Percentiles rank a stretch among this genome's conserved stretches.
phyloP scores from a whole-genome alignment of 106 monocot genomes.

The Phalaenopsis aphrodite region DNA sequence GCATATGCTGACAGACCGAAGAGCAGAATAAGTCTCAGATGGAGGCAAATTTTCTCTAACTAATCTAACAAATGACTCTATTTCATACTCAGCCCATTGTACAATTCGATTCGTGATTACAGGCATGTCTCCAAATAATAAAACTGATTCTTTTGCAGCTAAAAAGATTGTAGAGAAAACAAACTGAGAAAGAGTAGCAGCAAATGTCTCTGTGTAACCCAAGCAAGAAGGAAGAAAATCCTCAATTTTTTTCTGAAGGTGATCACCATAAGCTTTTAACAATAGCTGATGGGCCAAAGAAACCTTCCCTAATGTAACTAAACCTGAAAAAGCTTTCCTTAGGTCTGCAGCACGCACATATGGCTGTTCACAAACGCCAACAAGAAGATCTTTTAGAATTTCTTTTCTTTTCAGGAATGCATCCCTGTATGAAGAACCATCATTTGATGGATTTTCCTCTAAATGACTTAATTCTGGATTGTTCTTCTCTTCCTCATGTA shows the following conservation, averaged over 20 bases:
- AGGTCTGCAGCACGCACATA: slow-evolving; percentile 48
- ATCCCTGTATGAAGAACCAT: slow-evolving; percentile 43
- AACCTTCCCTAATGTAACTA: slow-evolving; percentile 72
- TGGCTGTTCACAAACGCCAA: slow-evolving; percentile 56
- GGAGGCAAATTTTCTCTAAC: slow-evolving; percentile 77
- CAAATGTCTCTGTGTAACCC: slow-evolving; percentile 68
- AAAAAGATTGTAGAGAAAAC: slow-evolving; percentile 79
- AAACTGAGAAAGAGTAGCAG: slow-evolving; percentile 78
- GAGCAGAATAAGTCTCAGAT: slow-evolving; percentile 50
- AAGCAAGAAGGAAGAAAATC: slow-evolving; percentile 81
- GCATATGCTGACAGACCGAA: slow-evolving; percentile 76
- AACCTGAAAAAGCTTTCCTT: slow-evolving; percentile 60
- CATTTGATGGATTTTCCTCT: slow-evolving; percentile 23
- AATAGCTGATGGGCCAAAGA: slow-evolving; percentile 73
- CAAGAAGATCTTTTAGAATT: slow-evolving; percentile 76
- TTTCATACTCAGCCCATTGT: slow-evolving; percentile 91
- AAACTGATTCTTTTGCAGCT: slow-evolving; percentile 54
- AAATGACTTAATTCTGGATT: slow-evolving; percentile 24
- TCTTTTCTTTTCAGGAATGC: slow-evolving; percentile 54
- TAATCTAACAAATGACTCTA: slow-evolving; percentile 61
- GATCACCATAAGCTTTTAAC: slow-evolving; percentile 53
- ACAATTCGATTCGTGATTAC: slow-evolving; percentile 56
- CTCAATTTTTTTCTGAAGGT: slow-evolving; percentile 65
- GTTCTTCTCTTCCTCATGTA: slow-evolving; percentile 61
- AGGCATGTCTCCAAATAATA: slow-evolving; percentile 60